Conservation (phyloP, 2,329 filamentous ascomycete genomes). For the Fusarium sp. region DNA sequence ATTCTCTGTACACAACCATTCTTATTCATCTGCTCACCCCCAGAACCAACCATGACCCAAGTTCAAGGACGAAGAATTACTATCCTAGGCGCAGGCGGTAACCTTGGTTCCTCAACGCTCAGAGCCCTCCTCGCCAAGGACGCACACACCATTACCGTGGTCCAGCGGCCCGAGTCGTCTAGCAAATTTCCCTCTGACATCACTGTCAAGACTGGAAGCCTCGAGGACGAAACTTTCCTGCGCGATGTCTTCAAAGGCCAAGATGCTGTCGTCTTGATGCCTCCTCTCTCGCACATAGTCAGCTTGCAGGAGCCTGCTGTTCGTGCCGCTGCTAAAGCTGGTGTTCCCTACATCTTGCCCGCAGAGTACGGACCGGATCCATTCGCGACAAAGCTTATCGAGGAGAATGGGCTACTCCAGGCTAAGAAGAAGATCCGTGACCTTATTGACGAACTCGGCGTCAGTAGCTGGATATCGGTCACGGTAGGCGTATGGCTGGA, state of each 20-base stretch:
- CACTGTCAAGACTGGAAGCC: slow-evolving; percentile 7
- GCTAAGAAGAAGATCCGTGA: slow-evolving; percentile 21
- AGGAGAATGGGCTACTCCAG: slow-evolving; percentile 19
- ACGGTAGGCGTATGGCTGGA: slow-evolving; percentile 21
- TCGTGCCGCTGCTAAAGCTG: slow-evolving; percentile 17
- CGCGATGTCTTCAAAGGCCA: slow-evolving; percentile 5
- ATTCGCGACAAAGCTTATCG: slow-evolving; percentile 4
- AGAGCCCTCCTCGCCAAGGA: slow-evolving; percentile 7
- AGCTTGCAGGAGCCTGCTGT: slow-evolving; percentile 25
- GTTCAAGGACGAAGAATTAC: slow-evolving; percentile 16
- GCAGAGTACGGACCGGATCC: slow-evolving; percentile 29
- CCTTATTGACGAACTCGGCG: slow-evolving; percentile 19
- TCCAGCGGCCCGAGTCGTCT: slow-evolving; percentile 14
- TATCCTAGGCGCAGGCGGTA: slow-evolving; percentile 17
- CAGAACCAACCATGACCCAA: not conserved
- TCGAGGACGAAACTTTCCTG: slow-evolving; percentile 20
- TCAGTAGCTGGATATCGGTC: slow-evolving; percentile 27
- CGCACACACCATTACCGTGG: slow-evolving; percentile 20
- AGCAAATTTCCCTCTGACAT: slow-evolving; percentile 10
- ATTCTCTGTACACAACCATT: too few relatives aligned
- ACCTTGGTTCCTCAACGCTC: slow-evolving; percentile 8
- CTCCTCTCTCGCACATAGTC: slow-evolving; percentile 20
- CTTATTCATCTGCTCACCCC: not conserved
- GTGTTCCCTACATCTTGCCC: slow-evolving; percentile 13
- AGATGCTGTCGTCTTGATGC: slow-evolving; percentile 20